Evolutionary conservation across 2,329 filamentous ascomycete species (phyloP).

Genomic region (Alternaria dauci): DNA sequence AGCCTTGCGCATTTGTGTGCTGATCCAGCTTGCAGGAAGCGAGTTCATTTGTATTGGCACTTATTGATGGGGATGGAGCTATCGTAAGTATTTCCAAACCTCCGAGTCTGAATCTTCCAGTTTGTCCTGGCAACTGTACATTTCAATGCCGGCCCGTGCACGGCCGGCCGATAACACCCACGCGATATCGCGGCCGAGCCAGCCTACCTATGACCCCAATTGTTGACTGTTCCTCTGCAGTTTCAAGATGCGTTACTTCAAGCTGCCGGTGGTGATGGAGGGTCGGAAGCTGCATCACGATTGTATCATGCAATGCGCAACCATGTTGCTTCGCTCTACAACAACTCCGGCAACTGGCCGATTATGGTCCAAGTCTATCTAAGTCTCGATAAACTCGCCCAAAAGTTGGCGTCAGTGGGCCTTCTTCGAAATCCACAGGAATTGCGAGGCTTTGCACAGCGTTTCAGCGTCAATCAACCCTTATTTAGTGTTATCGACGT

Average conservation of each 20-base stretch:
- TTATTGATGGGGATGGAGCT: constrained; percentile 61
- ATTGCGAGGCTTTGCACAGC: constrained; percentile 54
- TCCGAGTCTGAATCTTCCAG: background rate
- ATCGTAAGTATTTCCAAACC: constrained; percentile 45
- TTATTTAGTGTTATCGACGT: constrained; percentile 60
- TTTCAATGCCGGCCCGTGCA: background rate
- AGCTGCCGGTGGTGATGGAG: constrained; percentile 53
- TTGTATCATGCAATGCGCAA: constrained; percentile 54
- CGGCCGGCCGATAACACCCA: background rate
- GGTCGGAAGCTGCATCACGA: constrained; percentile 57
- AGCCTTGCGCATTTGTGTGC: constrained; percentile 7
- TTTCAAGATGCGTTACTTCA: constrained; percentile 57
- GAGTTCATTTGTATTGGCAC: constrained; percentile 56
- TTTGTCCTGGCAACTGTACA: background rate
- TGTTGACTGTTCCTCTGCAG: constrained; percentile 26
- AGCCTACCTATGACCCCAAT: background rate
- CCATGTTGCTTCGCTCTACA: constrained; percentile 54
- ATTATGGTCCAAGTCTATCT: constrained; percentile 59
- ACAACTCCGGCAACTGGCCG: constrained; percentile 53
- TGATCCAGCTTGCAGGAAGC: constrained; percentile 33
- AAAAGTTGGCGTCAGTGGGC: constrained; percentile 53
- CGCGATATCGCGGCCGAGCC: background rate
- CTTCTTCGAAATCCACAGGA: constrained; percentile 53
- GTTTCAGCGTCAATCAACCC: constrained; percentile 55
- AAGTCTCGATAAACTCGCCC: constrained; percentile 57